Percentiles rank a stretch among this genome's conserved stretches.
Conservation (phyloP, 208 protist genomes). For the Acanthamoeba healyi region DNA sequence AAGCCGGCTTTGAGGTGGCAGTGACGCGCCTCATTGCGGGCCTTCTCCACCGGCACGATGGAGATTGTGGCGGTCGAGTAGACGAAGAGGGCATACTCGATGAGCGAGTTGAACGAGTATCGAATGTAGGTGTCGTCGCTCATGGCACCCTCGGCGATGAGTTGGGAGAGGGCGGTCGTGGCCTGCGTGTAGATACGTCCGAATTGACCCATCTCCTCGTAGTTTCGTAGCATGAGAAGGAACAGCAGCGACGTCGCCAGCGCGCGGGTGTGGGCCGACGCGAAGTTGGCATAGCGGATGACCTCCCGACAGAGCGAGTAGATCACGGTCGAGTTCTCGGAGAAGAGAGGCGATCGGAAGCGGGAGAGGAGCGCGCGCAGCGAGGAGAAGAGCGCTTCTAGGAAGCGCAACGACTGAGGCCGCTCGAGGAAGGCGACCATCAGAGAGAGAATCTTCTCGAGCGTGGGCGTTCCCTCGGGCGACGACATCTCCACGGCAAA, state of each 20-base stretch:
- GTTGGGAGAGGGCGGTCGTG: conserved; percentile 69
- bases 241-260: conserved; percentile 64
- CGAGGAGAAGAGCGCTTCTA: conserved; percentile 24
- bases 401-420: conserved; percentile 13
- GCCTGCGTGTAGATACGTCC: conserved; percentile 69
- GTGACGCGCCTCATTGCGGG: conserved; percentile 47
- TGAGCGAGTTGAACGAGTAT: conserved; percentile 33
- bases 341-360: conserved; percentile 51
- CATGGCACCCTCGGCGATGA: conserved; percentile 63
- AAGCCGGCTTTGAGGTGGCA: conserved; percentile 58
- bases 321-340: conserved; percentile 8
- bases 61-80: conserved; percentile 54
- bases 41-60: conserved; percentile 4
- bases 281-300: conserved; percentile 52
- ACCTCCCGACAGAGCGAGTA: conserved; percentile 60
- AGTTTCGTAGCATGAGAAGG: conserved; percentile 67
- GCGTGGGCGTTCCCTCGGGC: background rate
- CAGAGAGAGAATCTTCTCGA: conserved; percentile 9
- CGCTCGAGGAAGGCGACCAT: conserved; percentile 57
- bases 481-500: conserved; percentile 50
- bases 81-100: conserved; percentile 60
- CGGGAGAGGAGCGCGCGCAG: conserved; percentile 34
- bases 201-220: conserved; percentile 72
- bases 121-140: conserved; percentile 70
- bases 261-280: background rate